These are phyloP conservation scores for Akanthomyces uredinophilus DNA, from an alignment of 2,329 filamentous ascomycete species.

Conservation along the genomic window DNA sequence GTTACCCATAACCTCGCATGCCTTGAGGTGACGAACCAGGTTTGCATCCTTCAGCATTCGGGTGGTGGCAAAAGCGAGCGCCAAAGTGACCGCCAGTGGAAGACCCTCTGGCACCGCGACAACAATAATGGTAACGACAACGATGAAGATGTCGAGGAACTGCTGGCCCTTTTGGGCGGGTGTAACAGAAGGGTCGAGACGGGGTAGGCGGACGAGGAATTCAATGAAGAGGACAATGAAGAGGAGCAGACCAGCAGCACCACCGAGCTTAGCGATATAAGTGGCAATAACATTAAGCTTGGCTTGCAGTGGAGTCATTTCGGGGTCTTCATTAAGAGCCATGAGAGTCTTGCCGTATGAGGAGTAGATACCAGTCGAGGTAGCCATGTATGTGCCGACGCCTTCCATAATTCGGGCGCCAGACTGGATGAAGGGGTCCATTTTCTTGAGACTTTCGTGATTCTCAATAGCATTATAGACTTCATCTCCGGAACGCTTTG, in stretches of 20 bases:
- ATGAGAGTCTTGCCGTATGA: slow-evolving; percentile 72
- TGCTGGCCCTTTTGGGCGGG: slow-evolving; percentile 72
- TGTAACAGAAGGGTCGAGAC: slow-evolving; percentile 40
- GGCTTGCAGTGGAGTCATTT: slow-evolving; percentile 70
- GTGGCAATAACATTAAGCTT: slow-evolving; percentile 72
- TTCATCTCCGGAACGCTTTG: slow-evolving; percentile 61
- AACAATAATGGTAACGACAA: slow-evolving; percentile 74
- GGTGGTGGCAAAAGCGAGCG: slow-evolving; percentile 70
- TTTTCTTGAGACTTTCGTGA: slow-evolving; percentile 60
- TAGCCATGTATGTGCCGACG: slow-evolving; percentile 68
- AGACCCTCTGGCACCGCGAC: slow-evolving; percentile 75
- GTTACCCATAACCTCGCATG: slow-evolving; percentile 78
- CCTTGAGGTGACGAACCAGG: slow-evolving; percentile 68
- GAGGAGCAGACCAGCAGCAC: slow-evolving; percentile 69
- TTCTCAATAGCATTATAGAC: slow-evolving; percentile 66
- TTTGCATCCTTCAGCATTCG: slow-evolving; percentile 76
- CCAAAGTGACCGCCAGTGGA: slow-evolving; percentile 71
- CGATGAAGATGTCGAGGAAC: slow-evolving; percentile 71
- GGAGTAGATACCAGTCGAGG: slow-evolving; percentile 67
- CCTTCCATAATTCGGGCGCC: slow-evolving; percentile 74
- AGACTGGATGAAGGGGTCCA: slow-evolving; percentile 83
- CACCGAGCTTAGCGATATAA: slow-evolving; percentile 73
- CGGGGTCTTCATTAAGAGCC: slow-evolving; percentile 66
- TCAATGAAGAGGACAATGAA: slow-evolving; percentile 84
- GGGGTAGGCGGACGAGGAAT: slow-evolving; percentile 65